phyloP scores from a whole-genome alignment of 257 asterid genomes.

The Anisodus acutangulus region DNA sequence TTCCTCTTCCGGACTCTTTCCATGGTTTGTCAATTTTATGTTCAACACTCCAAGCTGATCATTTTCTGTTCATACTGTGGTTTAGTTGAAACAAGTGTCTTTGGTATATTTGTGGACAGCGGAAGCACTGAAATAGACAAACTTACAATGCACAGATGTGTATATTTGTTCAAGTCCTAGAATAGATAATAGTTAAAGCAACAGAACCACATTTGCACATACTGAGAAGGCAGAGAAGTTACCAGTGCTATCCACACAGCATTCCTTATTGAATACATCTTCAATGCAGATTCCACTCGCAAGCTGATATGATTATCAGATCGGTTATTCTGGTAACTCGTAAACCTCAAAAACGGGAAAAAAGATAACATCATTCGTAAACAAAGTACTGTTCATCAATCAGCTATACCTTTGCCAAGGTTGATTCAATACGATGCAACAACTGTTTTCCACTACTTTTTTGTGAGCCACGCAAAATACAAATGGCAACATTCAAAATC shows the following conservation, averaged over 20 bases:
- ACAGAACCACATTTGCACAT: not conserved
- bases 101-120: not conserved
- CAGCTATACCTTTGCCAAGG: constrained; percentile 63
- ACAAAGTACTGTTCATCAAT: constrained; percentile 3
- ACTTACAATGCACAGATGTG: not conserved
- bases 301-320: not conserved
- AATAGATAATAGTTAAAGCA: not conserved
- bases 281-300: not conserved
- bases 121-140: not conserved
- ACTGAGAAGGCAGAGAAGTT: not conserved
- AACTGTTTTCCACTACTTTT: constrained; percentile 55
- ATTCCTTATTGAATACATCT: not conserved
- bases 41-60: not conserved
- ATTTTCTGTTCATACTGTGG: not conserved
- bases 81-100: not conserved
- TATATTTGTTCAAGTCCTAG: not conserved
- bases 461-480: constrained; percentile 59
- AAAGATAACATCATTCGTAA: not conserved
- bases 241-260: not conserved
- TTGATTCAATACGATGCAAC: constrained; percentile 52
- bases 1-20: not conserved
- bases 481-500: constrained; percentile 53
- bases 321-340: not conserved
- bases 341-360: not conserved
- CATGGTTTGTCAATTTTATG: not conserved